phyloP scores from a whole-genome alignment of 2,329 filamentous ascomycete genomes.

The Aphanoascus verrucosus region DNA sequence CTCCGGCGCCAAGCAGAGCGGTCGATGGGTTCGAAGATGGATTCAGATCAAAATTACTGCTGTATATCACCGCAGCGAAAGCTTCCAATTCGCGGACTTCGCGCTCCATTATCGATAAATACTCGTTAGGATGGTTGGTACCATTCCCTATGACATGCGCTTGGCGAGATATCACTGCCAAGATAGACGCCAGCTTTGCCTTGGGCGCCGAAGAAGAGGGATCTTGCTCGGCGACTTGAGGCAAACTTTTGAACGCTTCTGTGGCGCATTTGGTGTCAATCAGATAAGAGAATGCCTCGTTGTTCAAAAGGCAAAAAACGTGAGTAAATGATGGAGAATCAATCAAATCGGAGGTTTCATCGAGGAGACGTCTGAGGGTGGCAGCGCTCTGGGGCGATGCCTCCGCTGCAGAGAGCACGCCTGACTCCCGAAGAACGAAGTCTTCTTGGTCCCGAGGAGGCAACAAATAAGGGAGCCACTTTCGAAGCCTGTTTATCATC shows the following conservation, averaged over 20 bases:
- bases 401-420: slow-evolving; percentile 46
- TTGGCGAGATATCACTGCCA: slow-evolving; percentile 83
- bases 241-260: slow-evolving; percentile 57
- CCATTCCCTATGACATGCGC: slow-evolving; percentile 80
- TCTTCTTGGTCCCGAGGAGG: slow-evolving; percentile 70
- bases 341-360: slow-evolving; percentile 91
- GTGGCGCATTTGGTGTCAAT: slow-evolving; percentile 70
- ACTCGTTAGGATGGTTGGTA: slow-evolving; percentile 36
- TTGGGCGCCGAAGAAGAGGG: slow-evolving; percentile 35
- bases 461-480: slow-evolving; percentile 77
- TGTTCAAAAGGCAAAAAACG: slow-evolving; percentile 75
- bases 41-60: slow-evolving; percentile 35
- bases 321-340: slow-evolving; percentile 86
- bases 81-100: slow-evolving; percentile 40
- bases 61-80: slow-evolving; percentile 41
- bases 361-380: slow-evolving; percentile 69
- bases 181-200: slow-evolving; percentile 73
- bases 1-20: not conserved
- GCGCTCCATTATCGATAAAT: slow-evolving; percentile 36
- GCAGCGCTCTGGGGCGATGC: slow-evolving; percentile 28
- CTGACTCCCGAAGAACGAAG: slow-evolving; percentile 74
- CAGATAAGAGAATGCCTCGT: slow-evolving; percentile 74
- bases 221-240: slow-evolving; percentile 37
- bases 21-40: slow-evolving; percentile 13
- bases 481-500: slow-evolving; percentile 37